These are phyloP conservation scores for Auxenochlorella pyrenoidosa DNA, from an alignment of 139 green algal species.

Conservation along the genomic window DNA sequence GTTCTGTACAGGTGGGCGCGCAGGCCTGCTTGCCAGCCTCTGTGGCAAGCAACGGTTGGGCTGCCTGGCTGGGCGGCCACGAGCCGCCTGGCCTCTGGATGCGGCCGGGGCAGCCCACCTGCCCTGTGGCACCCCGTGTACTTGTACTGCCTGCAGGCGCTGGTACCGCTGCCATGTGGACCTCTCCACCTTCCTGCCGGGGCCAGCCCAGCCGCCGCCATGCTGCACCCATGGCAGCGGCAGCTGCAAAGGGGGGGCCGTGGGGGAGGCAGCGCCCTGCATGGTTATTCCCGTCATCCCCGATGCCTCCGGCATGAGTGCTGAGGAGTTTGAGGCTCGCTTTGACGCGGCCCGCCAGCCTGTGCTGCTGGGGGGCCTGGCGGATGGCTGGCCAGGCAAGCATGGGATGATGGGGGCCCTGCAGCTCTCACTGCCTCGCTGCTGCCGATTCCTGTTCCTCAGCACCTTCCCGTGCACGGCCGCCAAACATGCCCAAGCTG, in stretches of 20 bases:
- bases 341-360: constrained; percentile 76
- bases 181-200: constrained; percentile 11
- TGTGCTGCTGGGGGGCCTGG: constrained; percentile 70
- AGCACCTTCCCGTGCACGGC: too few relatives aligned
- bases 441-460: not conserved
- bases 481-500: too few relatives aligned
- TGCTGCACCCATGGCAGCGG: not conserved
- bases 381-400: constrained; percentile 6
- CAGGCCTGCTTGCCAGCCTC: not conserved
- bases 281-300: not conserved
- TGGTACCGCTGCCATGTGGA: constrained; percentile 39
- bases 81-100: not conserved
- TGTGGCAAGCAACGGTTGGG: too few relatives aligned
- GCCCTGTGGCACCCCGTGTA: not conserved
- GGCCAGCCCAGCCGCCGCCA: not conserved
- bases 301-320: constrained; percentile 53
- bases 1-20: constrained; percentile 25
- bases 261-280: not conserved
- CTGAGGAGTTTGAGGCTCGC: constrained; percentile 70
- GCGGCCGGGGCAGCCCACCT: not conserved
- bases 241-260: not conserved
- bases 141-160: too few relatives aligned
- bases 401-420: too few relatives aligned
- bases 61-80: not conserved
- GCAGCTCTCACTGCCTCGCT: not conserved